Conservation (phyloP, 2,329 filamentous ascomycete genomes). For the Neofusicoccum kwambonambiense region DNA sequence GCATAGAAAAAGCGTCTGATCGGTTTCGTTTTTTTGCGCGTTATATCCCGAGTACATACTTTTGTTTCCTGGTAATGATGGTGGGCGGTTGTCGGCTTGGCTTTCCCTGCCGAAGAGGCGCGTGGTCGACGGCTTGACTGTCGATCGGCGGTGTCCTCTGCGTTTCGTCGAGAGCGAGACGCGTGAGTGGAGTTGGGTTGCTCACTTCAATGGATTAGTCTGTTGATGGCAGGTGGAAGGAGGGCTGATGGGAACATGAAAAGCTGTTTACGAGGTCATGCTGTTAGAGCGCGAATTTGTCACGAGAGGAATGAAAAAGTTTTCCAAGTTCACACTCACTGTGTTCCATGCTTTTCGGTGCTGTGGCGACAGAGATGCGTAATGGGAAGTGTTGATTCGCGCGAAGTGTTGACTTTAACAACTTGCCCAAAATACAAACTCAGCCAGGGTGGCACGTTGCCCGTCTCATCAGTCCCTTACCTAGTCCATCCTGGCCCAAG, state of each 20-base stretch:
- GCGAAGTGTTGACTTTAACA: no score
- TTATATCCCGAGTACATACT: background rate
- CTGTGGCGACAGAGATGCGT: no score
- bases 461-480: background rate
- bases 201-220: background rate
- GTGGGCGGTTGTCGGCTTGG: background rate
- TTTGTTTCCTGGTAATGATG: background rate
- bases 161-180: background rate
- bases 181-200: background rate
- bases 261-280: background rate
- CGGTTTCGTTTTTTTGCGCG: background rate
- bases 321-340: no score
- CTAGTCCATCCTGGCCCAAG: background rate
- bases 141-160: slow-evolving; percentile 5
- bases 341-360: no score
- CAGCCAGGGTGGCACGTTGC: no score
- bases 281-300: background rate
- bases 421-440: no score
- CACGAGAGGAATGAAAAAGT: background rate
- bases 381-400: no score
- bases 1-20: background rate
- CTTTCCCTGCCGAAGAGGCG: slow-evolving; percentile 1
- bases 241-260: background rate
- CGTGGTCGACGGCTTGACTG: background rate
- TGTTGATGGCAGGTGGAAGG: slow-evolving; percentile 10